Conservation (phyloP, 2,329 filamentous ascomycete genomes). For the Phyllachora maydis region DNA sequence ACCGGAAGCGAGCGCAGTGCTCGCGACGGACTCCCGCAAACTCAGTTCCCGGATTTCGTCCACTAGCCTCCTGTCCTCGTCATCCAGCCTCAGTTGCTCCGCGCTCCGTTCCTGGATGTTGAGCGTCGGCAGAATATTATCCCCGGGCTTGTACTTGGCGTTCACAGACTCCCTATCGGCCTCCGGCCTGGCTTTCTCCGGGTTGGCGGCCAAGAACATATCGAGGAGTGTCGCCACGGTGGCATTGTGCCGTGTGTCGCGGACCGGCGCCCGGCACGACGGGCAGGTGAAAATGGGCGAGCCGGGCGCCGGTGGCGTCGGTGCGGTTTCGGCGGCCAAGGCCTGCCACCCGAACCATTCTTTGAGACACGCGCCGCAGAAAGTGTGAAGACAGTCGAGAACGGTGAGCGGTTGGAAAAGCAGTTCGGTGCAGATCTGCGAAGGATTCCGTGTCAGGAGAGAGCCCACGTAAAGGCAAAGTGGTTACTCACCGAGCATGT, state of each 20-base stretch:
- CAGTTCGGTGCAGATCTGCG: slow-evolving; percentile 86
- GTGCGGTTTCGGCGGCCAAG: slow-evolving; percentile 28
- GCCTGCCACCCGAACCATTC: slow-evolving; percentile 87
- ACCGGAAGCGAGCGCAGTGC: slow-evolving; percentile 1
- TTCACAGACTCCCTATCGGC: slow-evolving; percentile 61
- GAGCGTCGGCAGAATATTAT: slow-evolving; percentile 53
- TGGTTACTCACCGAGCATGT: slow-evolving; percentile 64
- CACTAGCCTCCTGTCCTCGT: slow-evolving; percentile 48
- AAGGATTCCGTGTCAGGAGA: slow-evolving; percentile 2
- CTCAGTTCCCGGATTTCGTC: slow-evolving; percentile 56
- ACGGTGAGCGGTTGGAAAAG: slow-evolving; percentile 80
- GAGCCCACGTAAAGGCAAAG: slow-evolving; percentile 2
- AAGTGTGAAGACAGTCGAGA: slow-evolving; percentile 86
- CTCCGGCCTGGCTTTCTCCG: slow-evolving; percentile 46
- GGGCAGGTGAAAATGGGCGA: slow-evolving; percentile 62
- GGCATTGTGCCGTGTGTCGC: slow-evolving; percentile 77
- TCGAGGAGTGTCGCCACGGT: slow-evolving; percentile 78
- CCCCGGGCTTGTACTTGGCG: slow-evolving; percentile 59
- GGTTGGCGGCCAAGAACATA: slow-evolving; percentile 67
- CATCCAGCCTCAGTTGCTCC: slow-evolving; percentile 32
- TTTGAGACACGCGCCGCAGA: slow-evolving; percentile 85
- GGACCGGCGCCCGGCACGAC: slow-evolving; percentile 70
- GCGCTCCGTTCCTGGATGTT: slow-evolving; percentile 25
- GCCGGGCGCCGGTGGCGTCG: slow-evolving; percentile 24
- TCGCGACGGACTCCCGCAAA: slow-evolving; percentile 41